A percentile compares a stretch with the other conserved stretches of the same genome.
These are phyloP conservation scores for Oryza meyeriana DNA, from an alignment of 176 grass and related monocot genomes.

Conservation along the genomic window DNA sequence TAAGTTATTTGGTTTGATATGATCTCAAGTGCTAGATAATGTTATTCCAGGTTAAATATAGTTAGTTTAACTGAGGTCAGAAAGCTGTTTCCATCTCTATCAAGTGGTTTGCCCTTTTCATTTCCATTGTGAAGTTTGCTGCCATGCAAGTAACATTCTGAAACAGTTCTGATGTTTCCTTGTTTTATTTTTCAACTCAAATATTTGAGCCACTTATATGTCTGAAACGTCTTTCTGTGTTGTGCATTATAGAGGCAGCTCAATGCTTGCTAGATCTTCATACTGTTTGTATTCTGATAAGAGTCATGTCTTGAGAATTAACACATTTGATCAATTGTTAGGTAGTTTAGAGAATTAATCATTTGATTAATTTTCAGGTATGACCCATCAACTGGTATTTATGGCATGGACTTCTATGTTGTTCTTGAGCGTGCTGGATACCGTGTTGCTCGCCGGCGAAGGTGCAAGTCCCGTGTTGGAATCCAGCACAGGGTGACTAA, in stretches of 20 bases:
- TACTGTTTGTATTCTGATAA: neutral
- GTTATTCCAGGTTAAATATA: neutral
- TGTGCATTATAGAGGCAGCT: neutral
- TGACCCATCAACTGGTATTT: conserved; percentile 64
- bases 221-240: neutral
- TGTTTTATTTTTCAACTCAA: neutral
- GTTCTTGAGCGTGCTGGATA: conserved; percentile 62
- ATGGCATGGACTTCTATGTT: conserved; percentile 66
- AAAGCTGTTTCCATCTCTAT: neutral
- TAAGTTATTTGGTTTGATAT: neutral
- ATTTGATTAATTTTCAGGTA: conserved; percentile 17
- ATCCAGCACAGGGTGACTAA: conserved; percentile 67
- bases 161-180: neutral
- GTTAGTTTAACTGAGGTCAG: neutral
- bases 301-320: neutral
- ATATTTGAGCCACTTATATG: neutral
- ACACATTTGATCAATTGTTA: too few species aligned
- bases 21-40: neutral
- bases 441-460: conserved; percentile 51
- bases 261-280: neutral
- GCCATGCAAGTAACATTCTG: neutral
- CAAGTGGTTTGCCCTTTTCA: neutral
- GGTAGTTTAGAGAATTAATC: neutral
- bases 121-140: too few species aligned
- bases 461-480: conserved; percentile 55